phyloP scores from a whole-genome alignment of 192 early-diverging fungal species.

The Coemansia sp. region DNA sequence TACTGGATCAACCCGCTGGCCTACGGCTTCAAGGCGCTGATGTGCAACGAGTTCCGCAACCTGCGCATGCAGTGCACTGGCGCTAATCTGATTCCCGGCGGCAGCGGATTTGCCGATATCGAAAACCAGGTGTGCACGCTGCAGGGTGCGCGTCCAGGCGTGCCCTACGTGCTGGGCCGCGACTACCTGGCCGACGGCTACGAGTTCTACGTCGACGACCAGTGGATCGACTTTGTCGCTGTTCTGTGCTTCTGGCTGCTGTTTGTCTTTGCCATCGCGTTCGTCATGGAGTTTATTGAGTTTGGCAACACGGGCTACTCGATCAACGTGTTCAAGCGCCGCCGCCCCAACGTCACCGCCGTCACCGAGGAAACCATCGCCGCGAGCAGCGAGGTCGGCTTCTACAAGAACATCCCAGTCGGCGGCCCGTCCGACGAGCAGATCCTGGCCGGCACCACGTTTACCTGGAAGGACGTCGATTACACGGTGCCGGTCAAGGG shows the following conservation, averaged over 20 bases:
- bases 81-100: conserved; percentile 51
- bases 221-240: conserved; percentile 62
- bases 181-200: conserved; percentile 59
- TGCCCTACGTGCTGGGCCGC: conserved; percentile 57
- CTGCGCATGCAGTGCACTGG: conserved; percentile 32
- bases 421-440: conserved; percentile 46
- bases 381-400: conserved; percentile 12
- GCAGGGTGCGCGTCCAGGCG: conserved; percentile 58
- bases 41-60: conserved; percentile 68
- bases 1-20: conserved; percentile 68
- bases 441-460: conserved; percentile 56
- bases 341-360: conserved; percentile 23
- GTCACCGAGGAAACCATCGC: conserved; percentile 10
- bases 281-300: conserved; percentile 63
- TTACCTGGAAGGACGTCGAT: conserved; percentile 63
- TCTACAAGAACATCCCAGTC: conserved; percentile 10
- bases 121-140: conserved; percentile 63
- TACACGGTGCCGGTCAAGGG: conserved; percentile 59
- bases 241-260: conserved; percentile 48
- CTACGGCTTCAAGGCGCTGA: conserved; percentile 64
- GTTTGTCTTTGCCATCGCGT: conserved; percentile 32
- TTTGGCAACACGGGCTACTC: conserved; percentile 57
- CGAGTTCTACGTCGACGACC: conserved; percentile 57
- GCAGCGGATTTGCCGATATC: conserved; percentile 50
- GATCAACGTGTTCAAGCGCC: conserved; percentile 55